A percentile compares a stretch with the other conserved stretches of the same genome.
Conservation (phyloP, 352 stramenopile genomes). For the Globisporangium irregulare region DNA sequence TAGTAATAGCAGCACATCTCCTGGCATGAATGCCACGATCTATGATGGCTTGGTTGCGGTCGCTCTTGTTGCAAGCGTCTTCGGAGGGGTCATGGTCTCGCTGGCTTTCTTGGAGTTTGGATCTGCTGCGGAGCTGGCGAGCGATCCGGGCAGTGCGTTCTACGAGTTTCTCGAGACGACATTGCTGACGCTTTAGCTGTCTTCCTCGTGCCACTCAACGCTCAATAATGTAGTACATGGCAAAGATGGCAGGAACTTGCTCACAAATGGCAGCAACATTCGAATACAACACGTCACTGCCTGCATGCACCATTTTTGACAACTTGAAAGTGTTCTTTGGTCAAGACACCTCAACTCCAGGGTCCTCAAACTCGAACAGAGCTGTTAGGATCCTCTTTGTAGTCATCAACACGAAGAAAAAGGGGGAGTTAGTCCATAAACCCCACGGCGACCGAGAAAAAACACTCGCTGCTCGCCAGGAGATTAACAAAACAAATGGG, state of each 20-base stretch:
- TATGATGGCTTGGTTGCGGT: neutral
- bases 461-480: neutral
- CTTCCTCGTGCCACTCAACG: no score
- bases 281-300: no score
- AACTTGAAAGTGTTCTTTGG: no score
- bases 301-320: no score
- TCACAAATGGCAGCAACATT: no score
- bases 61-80: neutral
- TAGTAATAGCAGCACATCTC: neutral
- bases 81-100: neutral
- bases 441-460: neutral
- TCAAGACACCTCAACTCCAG: no score
- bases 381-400: neutral
- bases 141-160: constrained; percentile 29
- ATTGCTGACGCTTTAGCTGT: neutral
- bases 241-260: no score
- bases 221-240: no score
- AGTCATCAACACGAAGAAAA: neutral
- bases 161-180: constrained; percentile 39
- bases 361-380: neutral
- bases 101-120: constrained; percentile 24
- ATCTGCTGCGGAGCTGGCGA: constrained; percentile 29
- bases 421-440: neutral
- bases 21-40: neutral
- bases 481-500: neutral